phyloP scores from a whole-genome alignment of 2,329 filamentous ascomycete genomes.

The Orbilia javanica region DNA sequence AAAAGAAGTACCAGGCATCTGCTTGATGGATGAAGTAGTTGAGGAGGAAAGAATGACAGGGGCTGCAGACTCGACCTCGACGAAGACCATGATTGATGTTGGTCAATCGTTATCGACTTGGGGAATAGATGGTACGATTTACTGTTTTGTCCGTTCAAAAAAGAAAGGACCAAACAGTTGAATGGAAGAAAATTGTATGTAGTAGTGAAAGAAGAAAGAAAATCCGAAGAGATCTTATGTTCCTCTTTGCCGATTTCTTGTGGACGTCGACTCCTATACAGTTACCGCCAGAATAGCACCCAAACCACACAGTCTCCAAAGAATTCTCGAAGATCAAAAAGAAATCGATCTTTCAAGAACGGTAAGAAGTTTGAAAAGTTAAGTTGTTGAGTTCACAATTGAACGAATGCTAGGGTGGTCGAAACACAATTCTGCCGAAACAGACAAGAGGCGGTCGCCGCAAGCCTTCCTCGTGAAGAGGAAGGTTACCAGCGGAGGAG shows the following conservation, averaged over 20 bases:
- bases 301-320: slow-evolving; percentile 27
- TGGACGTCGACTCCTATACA: slow-evolving; percentile 33
- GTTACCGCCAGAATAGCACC: slow-evolving; percentile 33
- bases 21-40: slow-evolving; percentile 64
- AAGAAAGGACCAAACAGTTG: background rate
- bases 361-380: slow-evolving; percentile 60
- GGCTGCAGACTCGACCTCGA: slow-evolving; percentile 72
- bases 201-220: slow-evolving; percentile 19
- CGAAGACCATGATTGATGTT: slow-evolving; percentile 52
- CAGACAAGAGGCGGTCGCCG: slow-evolving; percentile 95
- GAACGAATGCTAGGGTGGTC: slow-evolving; percentile 84
- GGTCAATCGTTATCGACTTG: background rate
- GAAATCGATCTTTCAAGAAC: slow-evolving; percentile 60
- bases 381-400: slow-evolving; percentile 62
- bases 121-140: slow-evolving; percentile 14
- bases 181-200: slow-evolving; percentile 16
- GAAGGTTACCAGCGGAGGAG: slow-evolving; percentile 98
- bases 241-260: slow-evolving; percentile 20
- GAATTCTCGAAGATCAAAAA: slow-evolving; percentile 6
- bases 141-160: slow-evolving; percentile 20
- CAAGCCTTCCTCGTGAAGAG: slow-evolving; percentile 99
- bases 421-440: slow-evolving; percentile 91
- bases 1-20: slow-evolving; percentile 64
- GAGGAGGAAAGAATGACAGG: slow-evolving; percentile 72
- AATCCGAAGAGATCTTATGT: background rate